Conservation (phyloP, 345 rosid species). For the Ceriops decandra region DNA sequence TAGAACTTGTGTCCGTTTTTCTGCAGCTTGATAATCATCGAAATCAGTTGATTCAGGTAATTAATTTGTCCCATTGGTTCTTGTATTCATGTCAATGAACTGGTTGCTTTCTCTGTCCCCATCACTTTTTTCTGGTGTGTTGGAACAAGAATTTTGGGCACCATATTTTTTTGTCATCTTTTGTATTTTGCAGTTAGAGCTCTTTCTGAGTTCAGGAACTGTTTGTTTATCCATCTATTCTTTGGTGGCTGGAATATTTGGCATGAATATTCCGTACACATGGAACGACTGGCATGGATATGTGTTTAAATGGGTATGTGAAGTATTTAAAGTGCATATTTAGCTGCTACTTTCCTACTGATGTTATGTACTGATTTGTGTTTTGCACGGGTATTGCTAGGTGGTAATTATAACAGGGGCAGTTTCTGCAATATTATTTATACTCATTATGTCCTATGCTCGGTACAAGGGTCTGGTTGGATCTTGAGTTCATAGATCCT, state of each 20-base stretch:
- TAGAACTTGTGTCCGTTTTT: constrained; percentile 14
- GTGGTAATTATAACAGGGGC: constrained; percentile 57
- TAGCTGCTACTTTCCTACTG: constrained; percentile 2
- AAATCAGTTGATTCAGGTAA: constrained; percentile 95
- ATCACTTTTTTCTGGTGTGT: not conserved
- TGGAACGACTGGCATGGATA: constrained; percentile 70
- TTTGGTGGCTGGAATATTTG: constrained; percentile 79
- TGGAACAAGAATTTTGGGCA: not conserved
- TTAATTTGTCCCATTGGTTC: not conserved
- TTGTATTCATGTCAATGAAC: no score
- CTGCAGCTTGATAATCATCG: constrained; percentile 97
- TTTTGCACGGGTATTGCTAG: constrained; percentile 29
- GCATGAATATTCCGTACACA: constrained; percentile 90
- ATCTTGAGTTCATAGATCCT: constrained; percentile 38
- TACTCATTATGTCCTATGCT: constrained; percentile 67
- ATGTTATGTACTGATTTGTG: not conserved
- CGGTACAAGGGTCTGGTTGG: constrained; percentile 87
- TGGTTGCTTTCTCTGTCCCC: not conserved
- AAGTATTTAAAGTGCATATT: not conserved
- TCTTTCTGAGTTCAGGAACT: constrained; percentile 70
- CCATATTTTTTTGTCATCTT: not conserved
- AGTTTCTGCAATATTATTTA: constrained; percentile 37
- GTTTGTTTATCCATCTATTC: constrained; percentile 61
- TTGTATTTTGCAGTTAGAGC: constrained; percentile 63
- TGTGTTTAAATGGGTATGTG: constrained; percentile 77